These are phyloP conservation scores for Phyllosticta citribraziliensis DNA, from an alignment of 2,329 filamentous ascomycete species.

Conservation along the genomic window DNA sequence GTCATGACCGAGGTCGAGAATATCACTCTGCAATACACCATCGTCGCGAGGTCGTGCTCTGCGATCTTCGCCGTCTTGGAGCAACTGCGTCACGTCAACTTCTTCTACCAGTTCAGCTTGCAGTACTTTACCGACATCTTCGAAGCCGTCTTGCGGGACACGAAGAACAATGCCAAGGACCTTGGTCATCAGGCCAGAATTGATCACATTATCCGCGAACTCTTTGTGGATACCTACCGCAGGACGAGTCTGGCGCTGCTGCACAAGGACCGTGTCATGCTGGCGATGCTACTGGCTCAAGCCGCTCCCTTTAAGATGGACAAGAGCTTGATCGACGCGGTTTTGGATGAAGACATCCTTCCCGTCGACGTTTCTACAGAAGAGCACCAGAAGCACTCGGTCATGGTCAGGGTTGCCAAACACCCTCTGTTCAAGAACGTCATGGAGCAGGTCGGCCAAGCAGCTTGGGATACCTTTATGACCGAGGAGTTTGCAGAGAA, in stretches of 20 bases:
- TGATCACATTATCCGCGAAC: conserved; percentile 80
- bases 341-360: conserved; percentile 68
- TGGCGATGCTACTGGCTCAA: conserved; percentile 90
- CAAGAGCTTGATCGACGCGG: conserved; percentile 72
- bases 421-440: conserved; percentile 64
- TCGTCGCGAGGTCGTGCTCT: conserved; percentile 90
- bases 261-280: conserved; percentile 87
- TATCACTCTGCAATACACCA: conserved; percentile 87
- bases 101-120: conserved; percentile 98
- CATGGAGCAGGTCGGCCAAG: conserved; percentile 51
- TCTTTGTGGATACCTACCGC: conserved; percentile 87
- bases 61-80: conserved; percentile 95
- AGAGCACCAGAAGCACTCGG: conserved; percentile 53
- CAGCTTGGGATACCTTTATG: conserved; percentile 74
- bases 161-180: conserved; percentile 60
- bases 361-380: conserved; percentile 71
- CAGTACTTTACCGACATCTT: conserved; percentile 99
- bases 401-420: conserved; percentile 57
- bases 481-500: conserved; percentile 79
- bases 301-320: conserved; percentile 96
- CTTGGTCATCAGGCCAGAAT: conserved; percentile 70
- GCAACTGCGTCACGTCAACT: conserved; percentile 94
- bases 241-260: conserved; percentile 87
- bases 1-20: conserved; percentile 97
- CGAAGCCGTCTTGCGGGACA: conserved; percentile 76